Conservation (phyloP, 1,284 basidiomycete species). For the Irpex rosettiformis region DNA sequence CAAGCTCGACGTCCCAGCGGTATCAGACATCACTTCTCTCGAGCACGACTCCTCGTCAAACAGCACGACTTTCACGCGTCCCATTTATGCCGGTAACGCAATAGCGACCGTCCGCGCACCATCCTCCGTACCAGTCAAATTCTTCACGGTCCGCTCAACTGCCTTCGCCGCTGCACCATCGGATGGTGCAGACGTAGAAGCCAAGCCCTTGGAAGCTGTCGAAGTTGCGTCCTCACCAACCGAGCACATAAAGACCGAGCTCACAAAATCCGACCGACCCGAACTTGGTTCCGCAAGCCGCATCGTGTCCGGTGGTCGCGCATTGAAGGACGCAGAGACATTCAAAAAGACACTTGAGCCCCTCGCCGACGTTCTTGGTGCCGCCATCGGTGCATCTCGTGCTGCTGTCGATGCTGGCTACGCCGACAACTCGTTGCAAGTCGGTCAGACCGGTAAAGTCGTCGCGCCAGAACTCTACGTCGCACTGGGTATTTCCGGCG, state of each 20-base stretch:
- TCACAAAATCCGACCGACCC: constrained; percentile 91
- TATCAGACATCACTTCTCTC: constrained; percentile 89
- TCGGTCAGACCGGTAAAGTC: constrained; percentile 98
- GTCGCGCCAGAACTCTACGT: constrained; percentile 95
- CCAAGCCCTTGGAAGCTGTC: constrained; percentile 68
- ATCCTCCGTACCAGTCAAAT: constrained; percentile 75
- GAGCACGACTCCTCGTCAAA: constrained; percentile 73
- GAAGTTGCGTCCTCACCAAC: constrained; percentile 62
- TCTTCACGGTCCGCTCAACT: constrained; percentile 96
- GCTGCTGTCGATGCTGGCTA: constrained; percentile 99
- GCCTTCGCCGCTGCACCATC: constrained; percentile 78
- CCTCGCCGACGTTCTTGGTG: constrained; percentile 89
- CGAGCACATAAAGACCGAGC: constrained; percentile 78
- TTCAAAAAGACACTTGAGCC: constrained; percentile 90
- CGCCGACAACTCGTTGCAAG: constrained; percentile 97
- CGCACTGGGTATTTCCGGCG: constrained; percentile 96
- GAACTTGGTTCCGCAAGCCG: constrained; percentile 87
- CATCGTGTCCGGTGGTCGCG: constrained; percentile 94
- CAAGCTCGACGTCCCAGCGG: constrained; percentile 77
- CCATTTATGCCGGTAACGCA: constrained; percentile 98
- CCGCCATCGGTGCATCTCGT: constrained; percentile 95
- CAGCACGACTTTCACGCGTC: constrained; percentile 82
- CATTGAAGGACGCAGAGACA: constrained; percentile 92
- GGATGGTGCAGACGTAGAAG: constrained; percentile 49
- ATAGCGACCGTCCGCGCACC: constrained; percentile 89